Evolutionary conservation across 108 stramenopile species (phyloP).

Genomic region (Fragilariopsis cylindrus): DNA sequence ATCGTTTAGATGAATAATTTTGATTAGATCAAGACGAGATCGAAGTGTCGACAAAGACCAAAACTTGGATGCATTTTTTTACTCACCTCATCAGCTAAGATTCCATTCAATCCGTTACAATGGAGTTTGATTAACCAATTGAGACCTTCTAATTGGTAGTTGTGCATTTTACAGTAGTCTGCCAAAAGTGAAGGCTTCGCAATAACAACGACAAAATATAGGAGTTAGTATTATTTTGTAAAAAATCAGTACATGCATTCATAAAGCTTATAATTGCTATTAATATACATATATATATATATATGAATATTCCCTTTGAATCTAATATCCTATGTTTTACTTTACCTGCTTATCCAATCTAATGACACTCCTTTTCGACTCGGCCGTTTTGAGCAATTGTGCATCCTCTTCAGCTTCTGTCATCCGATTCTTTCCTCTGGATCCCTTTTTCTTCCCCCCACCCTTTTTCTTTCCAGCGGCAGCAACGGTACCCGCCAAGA

Average conservation of each 20-base stretch:
- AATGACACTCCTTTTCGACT: constrained; percentile 76
- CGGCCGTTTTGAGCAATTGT: constrained; percentile 87
- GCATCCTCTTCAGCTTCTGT: constrained; percentile 98
- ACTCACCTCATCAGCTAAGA: constrained; percentile 99
- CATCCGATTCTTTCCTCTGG: constrained; percentile 81
- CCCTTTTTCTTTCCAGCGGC: neutral
- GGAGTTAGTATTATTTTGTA: too few relatives aligned
- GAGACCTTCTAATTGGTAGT: constrained; percentile 98
- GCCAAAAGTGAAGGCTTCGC: constrained; percentile 70
- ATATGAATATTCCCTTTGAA: too few relatives aligned
- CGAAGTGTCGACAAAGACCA: neutral
- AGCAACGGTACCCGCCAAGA: constrained; percentile 76
- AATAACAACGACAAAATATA: neutral
- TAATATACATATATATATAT: too few relatives aligned
- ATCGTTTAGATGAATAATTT: neutral
- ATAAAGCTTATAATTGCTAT: too few relatives aligned
- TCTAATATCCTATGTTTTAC: neutral
- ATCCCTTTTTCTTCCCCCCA: constrained; percentile 42
- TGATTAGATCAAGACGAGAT: too few relatives aligned
- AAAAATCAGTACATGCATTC: too few relatives aligned
- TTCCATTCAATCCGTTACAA: constrained; percentile 98
- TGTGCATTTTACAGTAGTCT: constrained; percentile 88
- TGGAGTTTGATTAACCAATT: constrained; percentile 99
- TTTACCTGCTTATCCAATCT: constrained; percentile 81
- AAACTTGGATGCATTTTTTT: constrained; percentile 37